A percentile compares a stretch with the other conserved stretches of the same genome.
phyloP scores from a whole-genome alignment of 768 basidiomycete genomes.

The Sporobolomyces roseus region DNA sequence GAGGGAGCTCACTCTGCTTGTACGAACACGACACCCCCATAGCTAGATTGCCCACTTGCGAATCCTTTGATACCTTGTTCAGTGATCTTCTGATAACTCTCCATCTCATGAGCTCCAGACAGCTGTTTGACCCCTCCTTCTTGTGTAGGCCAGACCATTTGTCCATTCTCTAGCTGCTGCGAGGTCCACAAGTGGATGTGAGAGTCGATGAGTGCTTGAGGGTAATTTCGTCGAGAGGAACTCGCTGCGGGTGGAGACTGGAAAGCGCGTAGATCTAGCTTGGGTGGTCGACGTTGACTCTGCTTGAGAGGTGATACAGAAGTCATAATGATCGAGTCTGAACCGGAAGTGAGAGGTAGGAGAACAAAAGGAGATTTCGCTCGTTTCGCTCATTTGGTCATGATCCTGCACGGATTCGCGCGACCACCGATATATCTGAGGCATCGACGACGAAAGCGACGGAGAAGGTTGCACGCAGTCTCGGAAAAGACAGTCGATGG shows the following conservation, averaged over 20 bases:
- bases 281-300: conserved; percentile 14
- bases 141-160: not conserved
- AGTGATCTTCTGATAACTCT: not conserved
- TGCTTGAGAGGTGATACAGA: not conserved
- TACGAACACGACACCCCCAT: conserved; percentile 20
- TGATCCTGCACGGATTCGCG: not conserved
- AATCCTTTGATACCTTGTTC: not conserved
- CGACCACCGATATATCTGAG: not conserved
- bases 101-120: conserved; percentile 22
- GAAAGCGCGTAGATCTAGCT: conserved; percentile 29
- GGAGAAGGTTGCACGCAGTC: not conserved
- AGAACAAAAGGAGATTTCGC: not conserved
- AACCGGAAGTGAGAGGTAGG: not conserved
- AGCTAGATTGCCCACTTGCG: not conserved
- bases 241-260: not conserved
- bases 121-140: conserved; percentile 1
- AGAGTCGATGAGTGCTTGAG: not conserved
- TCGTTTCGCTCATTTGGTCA: not conserved
- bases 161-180: not conserved
- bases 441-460: not conserved
- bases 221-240: not conserved
- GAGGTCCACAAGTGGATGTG: conserved; percentile 24
- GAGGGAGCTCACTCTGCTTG: conserved; percentile 28
- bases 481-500: too few relatives aligned
- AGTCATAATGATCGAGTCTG: not conserved